Evolutionary conservation across 2,329 filamentous ascomycete species (phyloP), one percentile per base, ranked within the genome.

Genomic region (Colletotrichum cereale): DNA sequence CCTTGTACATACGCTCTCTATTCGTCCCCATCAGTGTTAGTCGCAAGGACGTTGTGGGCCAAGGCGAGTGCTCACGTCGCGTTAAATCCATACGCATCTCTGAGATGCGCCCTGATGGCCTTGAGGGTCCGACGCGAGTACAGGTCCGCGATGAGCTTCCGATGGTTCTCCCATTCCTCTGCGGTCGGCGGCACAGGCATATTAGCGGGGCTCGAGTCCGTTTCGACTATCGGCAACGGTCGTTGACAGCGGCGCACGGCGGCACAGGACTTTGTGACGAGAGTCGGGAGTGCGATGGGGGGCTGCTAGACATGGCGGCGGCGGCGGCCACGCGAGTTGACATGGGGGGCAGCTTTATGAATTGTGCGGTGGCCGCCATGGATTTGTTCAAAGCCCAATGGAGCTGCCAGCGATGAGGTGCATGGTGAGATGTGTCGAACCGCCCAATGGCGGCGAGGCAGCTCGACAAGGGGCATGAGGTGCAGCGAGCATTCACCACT

Each of bases 1-100:
- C 56, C 48, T 72, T 72, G 56, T 66, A 72, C 70, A 72, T 72
- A 7, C 70, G 70, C n/a, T 70, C 66, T 21, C 70, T 72, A 44
- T 2, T 2, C 7, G 3, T n/a, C 18, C 18, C 26, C 6, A 36
- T 65, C 52, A 69, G 66, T n/a, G n/a, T 55, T 18, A 34, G 12
- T 24, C 21, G 21, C 24, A 8, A 11, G 18, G 11, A 26, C 24
- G 18, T 4, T n/a, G 24, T 2, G 21, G 21, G 21, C 44, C 31
- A 5, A 5, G 42, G n/a, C 11, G 18, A 36, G 16, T n/a, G 36
- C 70, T 70, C 50, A 72, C 70, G 70, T 71, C 42, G 70, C 70
- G 12, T 66, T 24, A 57, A 72, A 72, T 5, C 67, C 66, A 12
- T 71, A 38, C 1, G 1, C 24, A 8, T 56, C 44, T 26, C 40